These are phyloP conservation scores for Garcia nutans DNA, from an alignment of 345 rosid species.

Conservation along the genomic window DNA sequence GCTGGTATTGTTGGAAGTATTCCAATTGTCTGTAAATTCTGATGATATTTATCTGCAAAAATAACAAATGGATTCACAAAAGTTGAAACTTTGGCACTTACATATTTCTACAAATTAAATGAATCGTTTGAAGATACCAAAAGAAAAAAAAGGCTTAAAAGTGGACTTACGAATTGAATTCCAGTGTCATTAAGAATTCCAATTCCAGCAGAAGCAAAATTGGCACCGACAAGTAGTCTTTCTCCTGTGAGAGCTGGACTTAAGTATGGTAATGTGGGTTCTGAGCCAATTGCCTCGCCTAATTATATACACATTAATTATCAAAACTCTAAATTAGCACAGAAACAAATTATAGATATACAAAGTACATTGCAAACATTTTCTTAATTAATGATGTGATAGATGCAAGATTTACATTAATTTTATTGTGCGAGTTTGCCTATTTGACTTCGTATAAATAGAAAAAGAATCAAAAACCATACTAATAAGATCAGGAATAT, in stretches of 20 bases:
- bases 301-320: neutral
- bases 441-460: neutral
- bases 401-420: no score
- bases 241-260: constrained; percentile 61
- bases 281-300: constrained; percentile 73
- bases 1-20: constrained; percentile 64
- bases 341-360: neutral
- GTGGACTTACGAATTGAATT: constrained; percentile 66
- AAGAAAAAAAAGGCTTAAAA: neutral
- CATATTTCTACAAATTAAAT: neutral
- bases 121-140: no score
- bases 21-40: constrained; percentile 54
- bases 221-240: constrained; percentile 73
- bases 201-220: constrained; percentile 94
- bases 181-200: constrained; percentile 95
- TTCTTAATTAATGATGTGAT: no score
- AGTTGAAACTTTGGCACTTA: no score
- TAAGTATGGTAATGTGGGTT: constrained; percentile 70
- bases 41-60: constrained; percentile 55
- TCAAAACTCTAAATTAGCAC: neutral
- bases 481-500: constrained; percentile 84
- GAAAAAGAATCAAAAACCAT: neutral
- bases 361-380: neutral
- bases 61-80: neutral
- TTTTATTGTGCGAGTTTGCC: no score